Evolutionary conservation across 345 rosid species (phyloP).

Genomic region (Trapa bicornis): DNA sequence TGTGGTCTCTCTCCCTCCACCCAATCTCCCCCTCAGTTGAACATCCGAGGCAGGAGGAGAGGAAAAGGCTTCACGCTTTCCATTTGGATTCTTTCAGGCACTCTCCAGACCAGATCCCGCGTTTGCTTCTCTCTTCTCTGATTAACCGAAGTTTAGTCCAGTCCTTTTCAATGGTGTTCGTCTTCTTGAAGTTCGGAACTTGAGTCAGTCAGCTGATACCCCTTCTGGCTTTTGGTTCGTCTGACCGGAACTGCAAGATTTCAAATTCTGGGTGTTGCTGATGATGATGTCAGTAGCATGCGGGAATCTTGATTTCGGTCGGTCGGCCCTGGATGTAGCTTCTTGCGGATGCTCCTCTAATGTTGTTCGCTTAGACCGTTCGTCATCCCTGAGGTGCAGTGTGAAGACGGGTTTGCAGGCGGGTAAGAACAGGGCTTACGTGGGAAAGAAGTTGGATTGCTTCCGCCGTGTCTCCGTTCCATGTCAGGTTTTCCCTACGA

Average conservation of each 20-base stretch:
- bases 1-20: conserved; percentile 2
- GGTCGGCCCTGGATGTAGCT: conserved; percentile 43
- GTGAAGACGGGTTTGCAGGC: conserved; percentile 21
- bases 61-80: not conserved
- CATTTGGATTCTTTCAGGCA: conserved; percentile 1
- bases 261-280: conserved; percentile 10
- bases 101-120: not conserved
- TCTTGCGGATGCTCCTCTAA: conserved; percentile 54
- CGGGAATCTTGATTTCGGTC: conserved; percentile 52
- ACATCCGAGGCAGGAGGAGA: not conserved
- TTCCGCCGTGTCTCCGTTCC: conserved; percentile 32
- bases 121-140: not conserved
- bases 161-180: not conserved
- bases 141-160: not conserved
- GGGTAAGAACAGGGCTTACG: conserved; percentile 17
- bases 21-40: not conserved
- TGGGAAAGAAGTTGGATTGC: conserved; percentile 33
- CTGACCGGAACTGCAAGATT: not conserved
- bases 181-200: conserved; percentile 1
- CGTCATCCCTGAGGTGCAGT: conserved; percentile 15
- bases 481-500: conserved; percentile 51
- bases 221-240: not conserved
- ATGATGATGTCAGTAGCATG: conserved; percentile 69
- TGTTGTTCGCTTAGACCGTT: conserved; percentile 36
- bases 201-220: not conserved